A percentile compares a stretch with the other conserved stretches of the same genome.
Evolutionary conservation across 2,329 filamentous ascomycete genomes (phyloP).

Genomic region (Alternaria gaisen): DNA sequence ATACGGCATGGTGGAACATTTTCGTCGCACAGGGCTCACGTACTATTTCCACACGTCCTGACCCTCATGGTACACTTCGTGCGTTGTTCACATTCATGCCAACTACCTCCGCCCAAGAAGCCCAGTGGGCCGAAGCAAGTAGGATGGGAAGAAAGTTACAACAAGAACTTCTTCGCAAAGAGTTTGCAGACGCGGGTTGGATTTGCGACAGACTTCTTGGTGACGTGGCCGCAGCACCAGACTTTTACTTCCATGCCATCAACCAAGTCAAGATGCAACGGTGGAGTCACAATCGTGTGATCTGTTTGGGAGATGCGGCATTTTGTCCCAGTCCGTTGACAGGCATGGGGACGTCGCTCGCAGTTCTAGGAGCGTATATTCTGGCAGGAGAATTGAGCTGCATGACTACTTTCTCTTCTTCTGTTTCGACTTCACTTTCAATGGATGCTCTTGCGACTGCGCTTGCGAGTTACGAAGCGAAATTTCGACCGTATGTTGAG

Average conservation of each 20-base stretch:
- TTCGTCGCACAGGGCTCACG: background rate
- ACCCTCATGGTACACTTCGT: background rate
- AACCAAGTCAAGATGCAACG: background rate
- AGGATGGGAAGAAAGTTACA: background rate
- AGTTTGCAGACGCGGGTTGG: background rate
- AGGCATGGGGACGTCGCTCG: conserved; percentile 51
- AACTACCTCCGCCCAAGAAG: background rate
- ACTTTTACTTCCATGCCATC: background rate
- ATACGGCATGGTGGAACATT: background rate
- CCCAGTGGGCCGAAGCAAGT: background rate
- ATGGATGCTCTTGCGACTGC: background rate
- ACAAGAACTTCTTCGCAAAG: background rate
- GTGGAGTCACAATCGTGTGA: conserved; percentile 48
- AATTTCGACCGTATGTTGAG: background rate
- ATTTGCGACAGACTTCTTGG: background rate
- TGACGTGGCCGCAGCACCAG: background rate
- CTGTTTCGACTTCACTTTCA: background rate
- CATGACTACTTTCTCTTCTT: background rate
- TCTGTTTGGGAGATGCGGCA: conserved; percentile 49
- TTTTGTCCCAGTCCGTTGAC: conserved; percentile 60
- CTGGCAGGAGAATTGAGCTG: conserved; percentile 45
- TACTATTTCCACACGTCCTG: background rate
- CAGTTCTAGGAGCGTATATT: conserved; percentile 51
- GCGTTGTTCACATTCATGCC: background rate
- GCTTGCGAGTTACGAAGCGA: background rate